Base-by-base conservation (phyloP, 2,329 filamentous ascomycete species). In the Lasiodiplodia theobromae region DNA sequence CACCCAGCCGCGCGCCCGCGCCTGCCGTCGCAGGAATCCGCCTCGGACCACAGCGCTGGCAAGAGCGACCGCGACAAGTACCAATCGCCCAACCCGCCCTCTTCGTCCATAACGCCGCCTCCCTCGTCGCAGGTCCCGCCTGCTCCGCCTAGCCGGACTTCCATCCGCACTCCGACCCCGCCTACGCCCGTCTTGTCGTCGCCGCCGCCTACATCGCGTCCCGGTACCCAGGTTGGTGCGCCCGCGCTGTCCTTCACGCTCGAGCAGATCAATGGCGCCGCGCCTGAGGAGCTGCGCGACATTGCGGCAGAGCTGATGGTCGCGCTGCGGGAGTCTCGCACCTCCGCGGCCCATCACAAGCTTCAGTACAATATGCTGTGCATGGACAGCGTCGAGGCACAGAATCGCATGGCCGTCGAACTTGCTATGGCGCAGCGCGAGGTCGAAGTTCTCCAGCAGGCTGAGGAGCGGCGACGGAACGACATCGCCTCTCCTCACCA, bases 341-440 rank as follows among this genome's bases (percentile, higher is more conserved):
- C 94, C 83, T 92, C 94, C 69, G 90, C 92, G 18, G 92, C 94
- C 38, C 94, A 97, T 78, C 91, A 96, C 82, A 96, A 96, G 81
- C 84, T 98, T 67, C 95, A 97, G 78, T 92, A 94, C 76, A 94
- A 91, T 73, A 87, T 97, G 75, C 86, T 97, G 34, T 89, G 88
- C 64, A 89, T 97, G 72, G 93, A 97, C 75, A 94, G 92, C 67
- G 89, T 91, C 60, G 93, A 97, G 73, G 91, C 94, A 37, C 88
- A 93, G 11, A 94, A 96, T 79, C 89, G 94, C 31, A 93, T 95
- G 72, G 91, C 90, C 44, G 94, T 97, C 5, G 95, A 97, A 79
- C 92, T 97, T 74, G 92, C 96, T 72, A 94, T 97, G 88, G 91
- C 91, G n/a, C 88, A 93, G 71, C 87, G 92, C 25, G 94, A 97